Conservation (phyloP, 768 basidiomycete genomes). For the Trametes villosa region DNA sequence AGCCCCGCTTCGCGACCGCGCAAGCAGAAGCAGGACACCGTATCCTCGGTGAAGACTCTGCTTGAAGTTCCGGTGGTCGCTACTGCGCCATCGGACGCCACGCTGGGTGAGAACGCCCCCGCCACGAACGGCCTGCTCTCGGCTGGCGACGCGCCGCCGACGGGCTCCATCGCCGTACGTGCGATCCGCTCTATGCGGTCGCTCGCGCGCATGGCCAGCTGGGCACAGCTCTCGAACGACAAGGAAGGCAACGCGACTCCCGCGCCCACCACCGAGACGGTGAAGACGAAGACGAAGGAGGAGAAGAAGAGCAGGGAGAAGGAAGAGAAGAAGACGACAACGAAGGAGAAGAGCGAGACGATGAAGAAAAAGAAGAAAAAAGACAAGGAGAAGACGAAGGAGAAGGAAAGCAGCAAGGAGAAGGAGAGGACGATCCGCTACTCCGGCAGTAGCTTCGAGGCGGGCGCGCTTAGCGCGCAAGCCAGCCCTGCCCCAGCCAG, state of each 20-base stretch:
- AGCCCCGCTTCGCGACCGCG: constrained; percentile 27
- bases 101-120: constrained; percentile 1
- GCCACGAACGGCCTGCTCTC: constrained; percentile 24
- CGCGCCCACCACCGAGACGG: constrained; percentile 26
- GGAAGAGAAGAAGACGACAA: constrained; percentile 37
- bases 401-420: constrained; percentile 34
- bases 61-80: constrained; percentile 19
- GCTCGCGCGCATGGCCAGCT: constrained; percentile 71
- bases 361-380: constrained; percentile 45
- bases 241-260: constrained; percentile 34
- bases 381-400: constrained; percentile 38
- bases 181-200: constrained; percentile 79
- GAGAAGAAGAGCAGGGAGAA: constrained; percentile 36
- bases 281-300: constrained; percentile 43
- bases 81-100: neutral
- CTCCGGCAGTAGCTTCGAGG: constrained; percentile 71
- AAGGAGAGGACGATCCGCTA: constrained; percentile 41
- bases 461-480: constrained; percentile 53
- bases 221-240: constrained; percentile 61
- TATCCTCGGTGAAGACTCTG: constrained; percentile 23
- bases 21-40: constrained; percentile 17
- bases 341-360: constrained; percentile 35
- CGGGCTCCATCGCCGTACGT: constrained; percentile 73
- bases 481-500: constrained; percentile 28
- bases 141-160: constrained; percentile 29